A percentile compares a stretch with the other conserved stretches of the same genome.
phyloP scores from a whole-genome alignment of 129 eudicot species.

The Artemisia tridentata region DNA sequence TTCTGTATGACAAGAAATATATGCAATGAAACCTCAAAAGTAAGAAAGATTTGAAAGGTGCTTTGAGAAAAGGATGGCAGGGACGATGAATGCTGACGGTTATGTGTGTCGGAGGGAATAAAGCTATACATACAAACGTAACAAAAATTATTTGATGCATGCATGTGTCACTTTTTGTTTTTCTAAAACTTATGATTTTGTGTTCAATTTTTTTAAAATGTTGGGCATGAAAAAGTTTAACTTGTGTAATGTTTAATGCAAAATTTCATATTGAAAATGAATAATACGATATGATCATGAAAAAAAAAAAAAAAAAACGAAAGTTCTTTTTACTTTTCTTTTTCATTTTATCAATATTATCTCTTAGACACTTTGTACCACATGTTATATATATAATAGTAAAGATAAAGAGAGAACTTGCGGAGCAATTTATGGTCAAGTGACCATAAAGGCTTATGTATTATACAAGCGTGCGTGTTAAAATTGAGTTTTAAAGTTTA shows the following conservation, averaged over 20 bases:
- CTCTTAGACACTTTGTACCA: slow-evolving; percentile 26
- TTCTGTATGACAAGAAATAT: slow-evolving; percentile 22
- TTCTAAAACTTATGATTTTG: background rate
- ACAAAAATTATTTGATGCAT: slow-evolving; percentile 13
- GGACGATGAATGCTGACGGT: slow-evolving; percentile 45
- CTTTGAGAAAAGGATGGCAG: slow-evolving; percentile 37
- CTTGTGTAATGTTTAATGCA: no score
- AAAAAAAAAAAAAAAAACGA: background rate
- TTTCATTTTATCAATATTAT: slow-evolving; percentile 23
- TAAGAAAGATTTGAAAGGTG: slow-evolving; percentile 23
- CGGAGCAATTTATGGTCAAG: slow-evolving; percentile 19
- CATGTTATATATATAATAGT: slow-evolving; percentile 13
- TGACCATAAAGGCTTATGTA: background rate
- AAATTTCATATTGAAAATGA: background rate
- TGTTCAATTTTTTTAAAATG: no score
- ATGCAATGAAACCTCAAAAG: slow-evolving; percentile 34
- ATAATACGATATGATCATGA: slow-evolving; percentile 4
- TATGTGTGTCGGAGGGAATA: slow-evolving; percentile 40
- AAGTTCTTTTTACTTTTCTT: slow-evolving; percentile 16
- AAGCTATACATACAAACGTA: slow-evolving; percentile 23
- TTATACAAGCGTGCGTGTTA: background rate
- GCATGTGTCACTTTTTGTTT: background rate
- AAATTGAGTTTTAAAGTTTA: background rate
- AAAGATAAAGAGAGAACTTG: slow-evolving; percentile 16
- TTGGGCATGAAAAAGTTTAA: no score